Percentiles rank a stretch among this genome's conserved stretches.
These are phyloP conservation scores for Stephanodiscus triporus DNA, from an alignment of 108 stramenopile genomes.

Conservation along the genomic window DNA sequence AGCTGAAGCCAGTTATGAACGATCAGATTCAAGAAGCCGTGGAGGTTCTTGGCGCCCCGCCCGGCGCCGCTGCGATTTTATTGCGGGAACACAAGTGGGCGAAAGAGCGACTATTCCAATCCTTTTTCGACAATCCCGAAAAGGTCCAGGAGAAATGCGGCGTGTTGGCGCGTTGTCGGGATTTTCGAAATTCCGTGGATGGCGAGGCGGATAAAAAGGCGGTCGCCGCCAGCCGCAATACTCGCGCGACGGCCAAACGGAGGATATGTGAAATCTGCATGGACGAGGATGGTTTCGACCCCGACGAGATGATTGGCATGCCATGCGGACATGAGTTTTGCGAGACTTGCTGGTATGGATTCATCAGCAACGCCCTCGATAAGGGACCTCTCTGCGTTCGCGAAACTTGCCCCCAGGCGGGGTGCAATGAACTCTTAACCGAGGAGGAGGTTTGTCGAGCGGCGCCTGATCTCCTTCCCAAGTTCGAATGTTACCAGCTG, in stretches of 20 bases:
- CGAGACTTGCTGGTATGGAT: conserved; percentile 92
- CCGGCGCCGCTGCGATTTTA: conserved; percentile 80
- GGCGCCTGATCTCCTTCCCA: conserved; percentile 60
- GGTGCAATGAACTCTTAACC: conserved; percentile 86
- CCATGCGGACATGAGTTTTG: conserved; percentile 97
- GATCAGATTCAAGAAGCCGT: conserved; percentile 68
- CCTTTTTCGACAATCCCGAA: conserved; percentile 76
- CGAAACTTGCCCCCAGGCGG: conserved; percentile 89
- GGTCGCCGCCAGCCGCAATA: conserved; percentile 14
- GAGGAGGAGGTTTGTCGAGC: conserved; percentile 76
- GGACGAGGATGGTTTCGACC: conserved; percentile 75
- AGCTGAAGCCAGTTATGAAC: conserved; percentile 75
- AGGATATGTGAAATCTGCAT: conserved; percentile 64
- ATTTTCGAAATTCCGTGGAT: conserved; percentile 5
- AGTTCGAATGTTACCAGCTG: conserved; percentile 83
- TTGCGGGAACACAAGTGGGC: conserved; percentile 92
- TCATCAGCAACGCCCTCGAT: conserved; percentile 71
- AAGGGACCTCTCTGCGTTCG: conserved; percentile 88
- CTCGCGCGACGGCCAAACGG: conserved; percentile 16
- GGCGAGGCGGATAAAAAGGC: conserved; percentile 10
- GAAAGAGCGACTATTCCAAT: conserved; percentile 89
- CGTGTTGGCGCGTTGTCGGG: conserved; percentile 54
- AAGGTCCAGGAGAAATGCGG: conserved; percentile 73
- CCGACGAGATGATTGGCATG: conserved; percentile 74
- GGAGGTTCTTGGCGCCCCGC: conserved; percentile 85